These are phyloP conservation scores for Arachis stenosperma DNA, from an alignment of 306 rosid species.

Conservation along the genomic window DNA sequence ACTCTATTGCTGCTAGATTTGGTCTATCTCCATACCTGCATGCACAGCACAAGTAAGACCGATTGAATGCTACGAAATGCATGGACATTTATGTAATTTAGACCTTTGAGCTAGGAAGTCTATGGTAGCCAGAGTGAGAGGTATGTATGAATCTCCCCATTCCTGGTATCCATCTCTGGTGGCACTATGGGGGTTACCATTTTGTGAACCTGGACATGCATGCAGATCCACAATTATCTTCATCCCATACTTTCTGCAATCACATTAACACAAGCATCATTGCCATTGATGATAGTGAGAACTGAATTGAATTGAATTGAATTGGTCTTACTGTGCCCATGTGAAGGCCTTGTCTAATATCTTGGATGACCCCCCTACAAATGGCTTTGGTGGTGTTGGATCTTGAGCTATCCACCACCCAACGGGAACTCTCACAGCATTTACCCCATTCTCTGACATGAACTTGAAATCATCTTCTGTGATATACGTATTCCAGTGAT, in stretches of 20 bases:
- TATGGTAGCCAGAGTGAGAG: slow-evolving; percentile 54
- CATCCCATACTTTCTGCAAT: slow-evolving; percentile 55
- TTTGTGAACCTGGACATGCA: slow-evolving; percentile 66
- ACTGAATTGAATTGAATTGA: neutral
- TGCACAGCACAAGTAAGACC: neutral
- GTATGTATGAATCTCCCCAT: slow-evolving; percentile 60
- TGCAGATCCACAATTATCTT: slow-evolving; percentile 70
- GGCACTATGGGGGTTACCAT: slow-evolving; percentile 59
- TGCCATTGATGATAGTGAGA: too few species aligned
- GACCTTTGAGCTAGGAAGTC: slow-evolving; percentile 62
- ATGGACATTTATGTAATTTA: neutral
- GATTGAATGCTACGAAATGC: neutral
- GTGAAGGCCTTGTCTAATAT: slow-evolving; percentile 68
- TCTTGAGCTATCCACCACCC: slow-evolving; percentile 82
- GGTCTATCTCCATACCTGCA: slow-evolving; percentile 51
- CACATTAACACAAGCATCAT: neutral
- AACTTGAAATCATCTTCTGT: slow-evolving; percentile 67
- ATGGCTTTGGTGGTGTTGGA: slow-evolving; percentile 75
- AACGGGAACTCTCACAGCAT: slow-evolving; percentile 69
- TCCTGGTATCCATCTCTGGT: slow-evolving; percentile 62
- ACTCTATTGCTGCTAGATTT: slow-evolving; percentile 53
- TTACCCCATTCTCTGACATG: slow-evolving; percentile 63
- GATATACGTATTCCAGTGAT: slow-evolving; percentile 65
- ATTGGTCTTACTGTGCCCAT: slow-evolving; percentile 67
- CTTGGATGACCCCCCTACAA: slow-evolving; percentile 66